Base-by-base conservation (phyloP, 2,329 filamentous ascomycete genomes). In the Fusarium newnesense region DNA sequence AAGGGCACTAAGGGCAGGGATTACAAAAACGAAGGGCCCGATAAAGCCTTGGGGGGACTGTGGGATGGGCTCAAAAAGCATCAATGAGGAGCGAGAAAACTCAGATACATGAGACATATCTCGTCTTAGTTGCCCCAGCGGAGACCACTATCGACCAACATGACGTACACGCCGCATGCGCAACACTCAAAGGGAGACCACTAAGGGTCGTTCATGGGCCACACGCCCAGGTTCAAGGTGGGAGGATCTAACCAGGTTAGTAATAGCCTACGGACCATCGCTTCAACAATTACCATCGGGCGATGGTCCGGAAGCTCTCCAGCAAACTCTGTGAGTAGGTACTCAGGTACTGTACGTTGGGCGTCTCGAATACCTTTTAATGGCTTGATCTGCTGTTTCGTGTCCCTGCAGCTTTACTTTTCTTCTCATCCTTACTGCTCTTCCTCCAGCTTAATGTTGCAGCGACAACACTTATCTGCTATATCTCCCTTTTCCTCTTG, bases 401-500 rank as follows among this genome's bases (percentile, higher is more conserved):
- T 26, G 42, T 32, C 21, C 36, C 28, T n/a, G 13, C 34, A 47
- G n/a, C 46, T 66, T 67, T 53, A 43, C 60, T 52, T 62, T 60
- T 64, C 62, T 50, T 68, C 72, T 70, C 70, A 75, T 49, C 61
- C 64, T 50, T 72, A 52, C 58, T 61, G 52, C 40, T 40, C 47
- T 60, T 64, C 57, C 54, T 63, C 57, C 68, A 71, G 60, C 70
- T 77, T 77, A 36, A 78, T 78, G 76, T 78, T 77, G 73, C 71
- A 43, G 61, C 62, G 47, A 76, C 69, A 77, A 65, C 76, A 78
- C 60, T 50, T 78, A 43, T 64, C 58, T 72, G 75, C 75, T 57
- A 78, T 78, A 70, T 78, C 75, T 60, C 77, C 76, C 73, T 76
- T 78, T 59, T 77, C 75, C 63, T 76, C 63, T 56, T 78, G 74